Evolutionary conservation across 2,329 filamentous ascomycete genomes (phyloP).

Genomic region (Cladosporium phlei): DNA sequence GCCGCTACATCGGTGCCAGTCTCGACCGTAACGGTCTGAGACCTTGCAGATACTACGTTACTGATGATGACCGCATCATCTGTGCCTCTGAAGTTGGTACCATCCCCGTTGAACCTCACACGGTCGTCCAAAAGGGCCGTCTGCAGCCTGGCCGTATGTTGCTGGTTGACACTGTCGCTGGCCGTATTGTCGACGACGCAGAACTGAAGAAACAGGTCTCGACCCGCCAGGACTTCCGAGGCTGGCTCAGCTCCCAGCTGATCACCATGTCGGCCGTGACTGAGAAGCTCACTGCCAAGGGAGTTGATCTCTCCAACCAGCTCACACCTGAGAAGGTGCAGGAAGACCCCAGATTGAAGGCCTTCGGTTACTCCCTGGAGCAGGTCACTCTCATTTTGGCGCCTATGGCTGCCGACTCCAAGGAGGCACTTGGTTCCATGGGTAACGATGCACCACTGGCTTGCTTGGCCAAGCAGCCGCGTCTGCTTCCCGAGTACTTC

Average conservation of each 20-base stretch:
- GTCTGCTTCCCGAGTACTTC: conserved; percentile 93
- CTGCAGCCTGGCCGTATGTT: conserved; percentile 94
- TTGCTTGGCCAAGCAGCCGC: conserved; percentile 82
- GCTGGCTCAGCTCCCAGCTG: conserved; percentile 82
- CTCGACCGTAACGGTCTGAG: conserved; percentile 91
- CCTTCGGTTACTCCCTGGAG: conserved; percentile 92
- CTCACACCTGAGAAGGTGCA: conserved; percentile 69
- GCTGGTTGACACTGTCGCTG: conserved; percentile 83
- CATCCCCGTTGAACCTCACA: conserved; percentile 84
- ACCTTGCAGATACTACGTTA: conserved; percentile 94
- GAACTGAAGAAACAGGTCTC: conserved; percentile 87
- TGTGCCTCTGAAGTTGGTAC: conserved; percentile 96
- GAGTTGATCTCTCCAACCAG: conserved; percentile 60
- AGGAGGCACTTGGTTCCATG: conserved; percentile 96
- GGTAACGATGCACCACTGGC: conserved; percentile 93
- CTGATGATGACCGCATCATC: conserved; percentile 94
- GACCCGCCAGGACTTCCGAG: conserved; percentile 78
- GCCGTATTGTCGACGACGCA: conserved; percentile 88
- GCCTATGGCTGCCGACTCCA: conserved; percentile 95
- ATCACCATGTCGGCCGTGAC: conserved; percentile 74
- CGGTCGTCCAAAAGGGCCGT: conserved; percentile 85
- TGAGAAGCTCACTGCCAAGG: conserved; percentile 54
- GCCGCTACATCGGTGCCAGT: conserved; percentile 94
- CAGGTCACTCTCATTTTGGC: conserved; percentile 87
- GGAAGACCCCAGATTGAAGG: conserved; percentile 75